Base-by-base conservation (phyloP, 2,329 filamentous ascomycete species). In the Cadophora gregata region DNA sequence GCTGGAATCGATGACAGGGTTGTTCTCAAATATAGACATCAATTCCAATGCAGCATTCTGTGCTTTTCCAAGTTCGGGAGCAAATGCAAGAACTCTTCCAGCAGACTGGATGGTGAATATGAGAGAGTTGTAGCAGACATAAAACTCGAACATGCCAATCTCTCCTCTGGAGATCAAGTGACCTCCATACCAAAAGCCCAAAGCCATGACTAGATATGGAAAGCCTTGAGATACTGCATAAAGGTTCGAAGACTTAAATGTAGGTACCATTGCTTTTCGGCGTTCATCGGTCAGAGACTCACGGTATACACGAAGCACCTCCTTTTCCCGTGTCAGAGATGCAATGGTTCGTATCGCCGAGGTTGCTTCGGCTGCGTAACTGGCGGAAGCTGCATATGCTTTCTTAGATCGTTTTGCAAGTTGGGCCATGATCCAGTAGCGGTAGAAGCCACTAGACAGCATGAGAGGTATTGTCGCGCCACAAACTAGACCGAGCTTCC, bases 1-100 rank as follows among this genome's bases (percentile, higher is more conserved):
- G 91, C 92, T 95, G 0, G 88, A 87, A 76, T 97, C 93, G 71
- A 97, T 94, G 5, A 81, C 80, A 0, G 95, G 94, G 70, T 90
- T 85, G 64, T 90, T 87, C 75, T 97, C 93, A 72, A 97, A 93
- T 12, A 97, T 83, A 0, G 81, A 87, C 80, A 95, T 94, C 69
- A 97, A 86, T 68, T 93, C 86, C 16, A 84, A 83, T 0, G 93
- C 93, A 0, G 94, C 91, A 62, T 93, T 85, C 77, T 93, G 92
- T 0, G 93, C 93, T 80, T 97, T 96, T 70, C 92, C 90, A 90
- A 96, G 96, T 72, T 96, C 93, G 0, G 65, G 60, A 4, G 67
- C 67, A 25, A 58, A 65, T 7, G 70, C 65, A 21, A 72, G 70
- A 14, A 70, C 53, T 16, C 55, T 61, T 6, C 65, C 67, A 6